Percentiles rank a stretch among this genome's conserved stretches.
Conservation (phyloP, 2,329 filamentous ascomycete species). For the Akanthomyces muscarius region DNA sequence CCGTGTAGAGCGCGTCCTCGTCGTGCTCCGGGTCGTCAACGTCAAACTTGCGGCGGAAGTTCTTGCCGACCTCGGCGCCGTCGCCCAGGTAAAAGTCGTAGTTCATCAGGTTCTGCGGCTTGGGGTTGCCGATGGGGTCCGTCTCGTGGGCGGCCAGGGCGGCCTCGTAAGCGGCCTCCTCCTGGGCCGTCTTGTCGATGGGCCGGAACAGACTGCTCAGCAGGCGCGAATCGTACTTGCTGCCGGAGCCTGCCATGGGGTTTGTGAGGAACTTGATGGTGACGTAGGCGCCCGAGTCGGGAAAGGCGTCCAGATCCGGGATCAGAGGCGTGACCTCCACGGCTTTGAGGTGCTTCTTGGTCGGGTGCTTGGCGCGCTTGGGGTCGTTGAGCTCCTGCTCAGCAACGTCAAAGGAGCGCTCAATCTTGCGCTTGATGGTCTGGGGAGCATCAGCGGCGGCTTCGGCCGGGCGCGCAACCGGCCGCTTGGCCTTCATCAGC, state of each 20-base stretch:
- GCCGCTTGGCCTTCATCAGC: slow-evolving; percentile 31
- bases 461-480: slow-evolving; percentile 49
- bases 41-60: slow-evolving; percentile 60
- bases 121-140: slow-evolving; percentile 53
- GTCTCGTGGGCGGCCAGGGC: slow-evolving; percentile 51
- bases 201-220: slow-evolving; percentile 59
- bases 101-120: slow-evolving; percentile 56
- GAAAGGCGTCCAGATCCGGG: slow-evolving; percentile 65
- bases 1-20: slow-evolving; percentile 52
- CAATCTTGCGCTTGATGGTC: slow-evolving; percentile 65
- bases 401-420: slow-evolving; percentile 56
- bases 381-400: slow-evolving; percentile 51
- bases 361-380: slow-evolving; percentile 53
- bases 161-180: slow-evolving; percentile 48
- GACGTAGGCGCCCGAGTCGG: slow-evolving; percentile 65
- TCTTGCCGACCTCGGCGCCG: slow-evolving; percentile 41
- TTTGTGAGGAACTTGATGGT: slow-evolving; percentile 66
- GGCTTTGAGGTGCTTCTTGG: slow-evolving; percentile 54
- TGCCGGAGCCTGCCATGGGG: slow-evolving; percentile 49
- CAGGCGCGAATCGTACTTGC: slow-evolving; percentile 56
- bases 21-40: slow-evolving; percentile 52
- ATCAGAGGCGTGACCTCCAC: slow-evolving; percentile 59
- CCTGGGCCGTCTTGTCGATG: slow-evolving; percentile 51
- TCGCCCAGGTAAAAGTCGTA: slow-evolving; percentile 64
- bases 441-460: slow-evolving; percentile 58